Conservation (phyloP, 306 rosid species). For the Vigna nakashimae region DNA sequence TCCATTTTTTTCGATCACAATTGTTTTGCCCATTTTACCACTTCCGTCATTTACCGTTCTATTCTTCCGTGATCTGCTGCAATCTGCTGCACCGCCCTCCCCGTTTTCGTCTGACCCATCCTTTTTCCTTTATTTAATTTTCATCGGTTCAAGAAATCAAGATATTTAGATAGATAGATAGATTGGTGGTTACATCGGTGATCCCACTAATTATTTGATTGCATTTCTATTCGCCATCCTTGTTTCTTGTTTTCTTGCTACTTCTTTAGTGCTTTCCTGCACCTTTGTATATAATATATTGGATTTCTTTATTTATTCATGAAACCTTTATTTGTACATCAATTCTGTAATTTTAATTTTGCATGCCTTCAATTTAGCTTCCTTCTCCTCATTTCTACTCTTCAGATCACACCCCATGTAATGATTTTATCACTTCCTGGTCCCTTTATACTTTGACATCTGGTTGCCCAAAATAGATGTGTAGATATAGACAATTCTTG, state of each 20-base stretch:
- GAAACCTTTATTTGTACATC: not conserved
- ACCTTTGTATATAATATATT: not conserved
- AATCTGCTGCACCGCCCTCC: not conserved
- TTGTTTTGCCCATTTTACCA: not conserved
- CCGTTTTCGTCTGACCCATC: not conserved
- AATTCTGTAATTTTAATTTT: not conserved
- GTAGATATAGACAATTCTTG: not conserved
- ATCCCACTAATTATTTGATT: too few relatives aligned
- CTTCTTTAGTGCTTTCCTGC: not conserved
- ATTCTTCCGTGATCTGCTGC: not conserved
- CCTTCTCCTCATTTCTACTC: not conserved
- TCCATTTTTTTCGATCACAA: not conserved
- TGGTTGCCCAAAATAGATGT: not conserved
- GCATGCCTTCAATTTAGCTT: not conserved
- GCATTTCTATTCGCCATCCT: not conserved
- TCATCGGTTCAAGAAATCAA: too few relatives aligned
- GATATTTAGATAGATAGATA: too few relatives aligned
- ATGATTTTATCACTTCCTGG: not conserved
- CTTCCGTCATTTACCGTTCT: not conserved
- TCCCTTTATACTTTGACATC: not conserved
- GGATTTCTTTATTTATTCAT: not conserved
- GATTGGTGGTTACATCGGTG: too few relatives aligned
- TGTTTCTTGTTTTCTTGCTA: not conserved
- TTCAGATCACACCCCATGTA: not conserved
- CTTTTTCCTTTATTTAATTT: too few relatives aligned